Base-by-base conservation (phyloP, 2,329 filamentous ascomycete genomes). In the Ophiostoma angusticollis region DNA sequence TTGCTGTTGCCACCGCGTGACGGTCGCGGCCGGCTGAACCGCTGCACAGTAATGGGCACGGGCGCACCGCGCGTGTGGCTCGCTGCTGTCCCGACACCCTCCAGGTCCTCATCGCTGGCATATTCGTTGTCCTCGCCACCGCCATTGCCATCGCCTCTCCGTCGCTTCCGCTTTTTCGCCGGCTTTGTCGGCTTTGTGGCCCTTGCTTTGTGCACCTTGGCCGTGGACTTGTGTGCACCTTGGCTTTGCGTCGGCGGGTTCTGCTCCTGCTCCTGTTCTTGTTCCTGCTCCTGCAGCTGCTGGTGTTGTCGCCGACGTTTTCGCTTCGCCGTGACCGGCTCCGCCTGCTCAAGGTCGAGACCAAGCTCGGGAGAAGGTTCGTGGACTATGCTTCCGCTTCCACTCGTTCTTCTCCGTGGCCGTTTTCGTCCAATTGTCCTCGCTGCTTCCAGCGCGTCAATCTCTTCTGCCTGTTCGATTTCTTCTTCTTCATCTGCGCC, bases 41-140 rank as follows among this genome's bases (percentile, higher is more conserved):
- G 65, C 50, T 79, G 73, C 0, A 78, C 70, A 1, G 64, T 69
- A n/a, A 80, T 64, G 6, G 72, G 67, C 31, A 78, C 63, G 5
- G 45, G 39, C 3, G 43, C 36, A 4, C 41, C 41, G 19, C 31
- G 23, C 16, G 35, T 16, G 14, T 12, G n/a, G 18, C 37, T 24
- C 18, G 21, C 21, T 8, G 22, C 51, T 25, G 52, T 52, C 11
- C 51, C 56, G 37, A 46, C 46, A 46, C 44, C 42, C 46, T 50
- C 40, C 40, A 29, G 21, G 41, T 37, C 44, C 36, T 27, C 41
- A 8, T 31, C 29, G 21, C 16, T 39, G 22, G 39, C 44, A 39
- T 50, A 41, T 12, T 42, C 44, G 39, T 53, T n/a, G 43, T 47
- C n/a, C 46, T 54, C 32, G 17, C 40, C 37, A n/a, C n/a, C 41